Conservation (phyloP, 306 rosid species). For the Albizia julibrissin region DNA sequence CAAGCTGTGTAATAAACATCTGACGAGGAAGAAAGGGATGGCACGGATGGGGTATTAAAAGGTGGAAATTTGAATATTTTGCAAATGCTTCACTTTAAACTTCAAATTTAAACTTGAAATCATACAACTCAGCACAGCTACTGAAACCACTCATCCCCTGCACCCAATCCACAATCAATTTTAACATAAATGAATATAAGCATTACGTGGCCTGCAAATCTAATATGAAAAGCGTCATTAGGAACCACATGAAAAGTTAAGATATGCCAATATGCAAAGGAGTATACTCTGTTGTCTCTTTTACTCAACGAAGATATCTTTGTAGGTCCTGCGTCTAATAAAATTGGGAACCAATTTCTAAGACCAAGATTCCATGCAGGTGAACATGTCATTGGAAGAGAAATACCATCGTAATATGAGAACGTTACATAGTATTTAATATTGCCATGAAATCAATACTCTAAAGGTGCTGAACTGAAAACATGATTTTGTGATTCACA, state of each 20-base stretch:
- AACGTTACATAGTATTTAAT: neutral
- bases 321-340: neutral
- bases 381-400: neutral
- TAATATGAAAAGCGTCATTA: neutral
- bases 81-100: neutral
- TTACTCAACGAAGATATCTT: constrained; percentile 16
- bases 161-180: constrained; percentile 17
- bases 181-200: constrained; percentile 16
- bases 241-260: neutral
- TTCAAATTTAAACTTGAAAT: constrained; percentile 12
- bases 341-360: neutral
- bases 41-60: constrained; percentile 11
- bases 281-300: neutral
- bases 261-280: neutral
- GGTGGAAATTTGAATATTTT: constrained; percentile 6
- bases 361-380: neutral
- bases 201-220: neutral
- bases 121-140: constrained; percentile 17
- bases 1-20: constrained; percentile 28
- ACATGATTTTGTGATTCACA: neutral
- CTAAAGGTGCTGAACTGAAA: neutral
- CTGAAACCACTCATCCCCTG: constrained; percentile 20
- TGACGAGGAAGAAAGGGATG: constrained; percentile 12
- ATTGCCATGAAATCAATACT: neutral
- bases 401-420: neutral